phyloP scores from a whole-genome alignment of 345 rosid genomes.

The Corchorus capsularis region DNA sequence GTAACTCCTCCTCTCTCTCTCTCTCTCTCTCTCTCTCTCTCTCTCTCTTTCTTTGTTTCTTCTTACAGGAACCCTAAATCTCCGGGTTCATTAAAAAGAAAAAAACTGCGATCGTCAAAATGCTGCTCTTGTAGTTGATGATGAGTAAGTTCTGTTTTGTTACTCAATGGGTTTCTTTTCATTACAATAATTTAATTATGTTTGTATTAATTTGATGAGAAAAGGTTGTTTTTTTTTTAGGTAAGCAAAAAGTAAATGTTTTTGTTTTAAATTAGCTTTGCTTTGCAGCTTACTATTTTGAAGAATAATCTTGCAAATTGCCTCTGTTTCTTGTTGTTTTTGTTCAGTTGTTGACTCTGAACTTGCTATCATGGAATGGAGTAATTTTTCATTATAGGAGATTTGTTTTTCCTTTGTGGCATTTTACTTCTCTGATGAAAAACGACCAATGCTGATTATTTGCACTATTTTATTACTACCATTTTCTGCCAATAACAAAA shows the following conservation, averaged over 20 bases:
- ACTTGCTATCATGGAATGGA: background rate
- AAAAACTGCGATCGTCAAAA: background rate
- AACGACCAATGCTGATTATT: background rate
- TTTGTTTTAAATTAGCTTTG: background rate
- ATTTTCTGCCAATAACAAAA: background rate
- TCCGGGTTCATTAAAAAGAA: background rate
- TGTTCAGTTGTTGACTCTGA: background rate
- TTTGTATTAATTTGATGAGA: background rate
- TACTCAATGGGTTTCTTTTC: background rate
- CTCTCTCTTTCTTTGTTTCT: background rate
- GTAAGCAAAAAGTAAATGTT: background rate
- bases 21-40: too few species aligned
- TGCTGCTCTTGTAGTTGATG: conserved; percentile 11
- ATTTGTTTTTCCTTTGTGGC: background rate
- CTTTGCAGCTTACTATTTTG: background rate
- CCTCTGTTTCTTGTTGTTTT: background rate
- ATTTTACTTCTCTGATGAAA: background rate
- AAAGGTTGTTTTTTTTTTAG: background rate
- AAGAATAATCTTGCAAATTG: background rate
- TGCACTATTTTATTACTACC: background rate
- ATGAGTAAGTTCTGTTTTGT: background rate
- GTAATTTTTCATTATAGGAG: background rate
- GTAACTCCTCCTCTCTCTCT: too few species aligned
- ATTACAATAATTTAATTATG: background rate
- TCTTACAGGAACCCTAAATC: conserved; percentile 9